Evolutionary conservation across 2,329 filamentous ascomycete genomes (phyloP).

Genomic region (Xylaria sp.): DNA sequence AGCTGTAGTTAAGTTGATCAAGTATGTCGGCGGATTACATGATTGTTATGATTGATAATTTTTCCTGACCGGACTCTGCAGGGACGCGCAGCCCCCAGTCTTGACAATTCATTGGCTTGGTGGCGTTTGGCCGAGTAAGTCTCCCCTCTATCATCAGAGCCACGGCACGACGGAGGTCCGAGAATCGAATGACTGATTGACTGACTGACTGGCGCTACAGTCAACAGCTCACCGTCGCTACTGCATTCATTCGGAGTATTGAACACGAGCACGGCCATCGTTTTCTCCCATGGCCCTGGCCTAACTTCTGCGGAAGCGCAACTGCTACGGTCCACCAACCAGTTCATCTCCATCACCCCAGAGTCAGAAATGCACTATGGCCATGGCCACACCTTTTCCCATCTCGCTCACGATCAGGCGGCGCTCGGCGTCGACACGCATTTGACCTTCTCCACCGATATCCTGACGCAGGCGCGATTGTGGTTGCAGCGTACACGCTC

Average conservation of each 20-base stretch:
- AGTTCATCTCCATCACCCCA: constrained; percentile 66
- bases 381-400: constrained; percentile 58
- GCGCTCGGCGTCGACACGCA: constrained; percentile 65
- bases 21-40: constrained; percentile 39
- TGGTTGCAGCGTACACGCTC: constrained; percentile 62
- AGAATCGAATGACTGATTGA: not conserved
- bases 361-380: constrained; percentile 70
- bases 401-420: constrained; percentile 60
- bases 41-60: not conserved
- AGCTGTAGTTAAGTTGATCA: constrained; percentile 50
- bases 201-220: constrained; percentile 12
- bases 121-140: constrained; percentile 54
- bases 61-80: not conserved
- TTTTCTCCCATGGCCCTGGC: constrained; percentile 63
- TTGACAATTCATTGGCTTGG: constrained; percentile 58
- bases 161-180: not conserved
- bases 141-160: not conserved
- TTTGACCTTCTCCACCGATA: constrained; percentile 62
- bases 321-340: constrained; percentile 60
- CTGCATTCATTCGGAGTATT: constrained; percentile 53
- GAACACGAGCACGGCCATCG: constrained; percentile 57
- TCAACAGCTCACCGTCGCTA: constrained; percentile 54
- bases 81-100: constrained; percentile 47
- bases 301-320: constrained; percentile 53
- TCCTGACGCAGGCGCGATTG: constrained; percentile 62